Conservation (phyloP, 169 alveolate genomes). For the Plasmodium inui region DNA sequence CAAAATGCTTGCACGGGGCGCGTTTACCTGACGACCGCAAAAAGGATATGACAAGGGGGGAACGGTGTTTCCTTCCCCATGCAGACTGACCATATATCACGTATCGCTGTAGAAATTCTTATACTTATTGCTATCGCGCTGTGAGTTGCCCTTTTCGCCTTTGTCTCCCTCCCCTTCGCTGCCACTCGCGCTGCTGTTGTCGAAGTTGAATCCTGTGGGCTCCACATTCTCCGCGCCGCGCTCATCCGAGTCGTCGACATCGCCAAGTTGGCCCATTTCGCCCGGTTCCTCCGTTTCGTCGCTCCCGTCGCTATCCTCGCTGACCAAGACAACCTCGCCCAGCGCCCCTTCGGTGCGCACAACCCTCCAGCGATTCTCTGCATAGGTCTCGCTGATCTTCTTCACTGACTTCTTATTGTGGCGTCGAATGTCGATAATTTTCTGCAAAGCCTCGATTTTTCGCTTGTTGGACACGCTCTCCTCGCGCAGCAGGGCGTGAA, state of each 20-base stretch:
- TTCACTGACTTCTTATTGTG: slow-evolving; percentile 39
- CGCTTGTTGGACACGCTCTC: background rate
- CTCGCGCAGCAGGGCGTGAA: background rate
- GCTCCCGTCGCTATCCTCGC: slow-evolving; percentile 11
- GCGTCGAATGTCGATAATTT: slow-evolving; percentile 38
- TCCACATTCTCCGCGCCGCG: background rate
- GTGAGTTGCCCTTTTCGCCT: background rate
- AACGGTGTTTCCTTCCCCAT: background rate
- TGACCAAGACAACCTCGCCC: slow-evolving; percentile 11
- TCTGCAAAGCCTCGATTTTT: slow-evolving; percentile 31
- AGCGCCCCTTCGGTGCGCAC: background rate
- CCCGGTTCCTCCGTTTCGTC: background rate
- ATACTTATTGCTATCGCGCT: background rate
- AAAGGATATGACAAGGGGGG: background rate
- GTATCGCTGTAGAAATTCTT: slow-evolving; percentile 1
- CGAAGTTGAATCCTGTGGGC: background rate
- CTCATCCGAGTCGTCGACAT: background rate
- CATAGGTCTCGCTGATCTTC: slow-evolving; percentile 19
- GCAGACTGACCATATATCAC: background rate
- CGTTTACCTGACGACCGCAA: background rate
- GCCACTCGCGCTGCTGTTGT: background rate
- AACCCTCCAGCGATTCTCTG: slow-evolving; percentile 60
- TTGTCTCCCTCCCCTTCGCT: slow-evolving; percentile 1
- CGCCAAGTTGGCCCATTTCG: background rate
- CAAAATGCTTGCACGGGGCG: background rate